Percentiles rank a stretch among this genome's conserved stretches.
Evolutionary conservation across 2,329 filamentous ascomycete genomes (phyloP).

Genomic region (Pseudogymnoascus destructans): DNA sequence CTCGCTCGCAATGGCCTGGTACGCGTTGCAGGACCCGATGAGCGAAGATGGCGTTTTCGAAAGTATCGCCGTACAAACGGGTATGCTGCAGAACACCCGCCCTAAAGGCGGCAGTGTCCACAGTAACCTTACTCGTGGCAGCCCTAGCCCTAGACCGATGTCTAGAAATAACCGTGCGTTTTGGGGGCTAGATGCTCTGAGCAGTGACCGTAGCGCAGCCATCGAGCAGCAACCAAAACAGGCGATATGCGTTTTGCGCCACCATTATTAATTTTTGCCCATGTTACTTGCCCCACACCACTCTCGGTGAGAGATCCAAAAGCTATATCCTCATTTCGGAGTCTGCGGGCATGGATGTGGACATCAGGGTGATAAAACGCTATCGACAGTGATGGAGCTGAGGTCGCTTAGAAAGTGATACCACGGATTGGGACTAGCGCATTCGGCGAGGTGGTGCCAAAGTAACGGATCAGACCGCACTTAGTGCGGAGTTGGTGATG

Average conservation of each 20-base stretch:
- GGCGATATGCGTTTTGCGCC: background rate
- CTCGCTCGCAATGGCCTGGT: background rate
- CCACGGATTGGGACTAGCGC: background rate
- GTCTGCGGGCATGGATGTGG: background rate
- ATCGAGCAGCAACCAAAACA: background rate
- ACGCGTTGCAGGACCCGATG: background rate
- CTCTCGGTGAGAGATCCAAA: background rate
- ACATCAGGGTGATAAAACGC: background rate
- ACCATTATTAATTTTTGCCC: background rate
- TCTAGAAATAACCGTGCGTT: background rate
- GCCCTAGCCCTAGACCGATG: background rate
- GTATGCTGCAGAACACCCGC: background rate
- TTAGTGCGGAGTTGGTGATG: background rate
- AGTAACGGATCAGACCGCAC: background rate
- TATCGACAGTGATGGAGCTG: background rate
- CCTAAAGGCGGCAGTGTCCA: background rate
- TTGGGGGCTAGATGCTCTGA: background rate
- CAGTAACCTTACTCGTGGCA: background rate
- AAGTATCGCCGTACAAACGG: background rate
- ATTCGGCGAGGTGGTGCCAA: background rate
- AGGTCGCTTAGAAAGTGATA: background rate
- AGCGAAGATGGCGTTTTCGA: background rate
- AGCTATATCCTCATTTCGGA: background rate
- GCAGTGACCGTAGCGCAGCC: background rate
- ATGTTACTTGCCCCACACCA: background rate